Conservation (phyloP, 1,139 yeast genomes). For the Sugiyamaella paludigena region DNA sequence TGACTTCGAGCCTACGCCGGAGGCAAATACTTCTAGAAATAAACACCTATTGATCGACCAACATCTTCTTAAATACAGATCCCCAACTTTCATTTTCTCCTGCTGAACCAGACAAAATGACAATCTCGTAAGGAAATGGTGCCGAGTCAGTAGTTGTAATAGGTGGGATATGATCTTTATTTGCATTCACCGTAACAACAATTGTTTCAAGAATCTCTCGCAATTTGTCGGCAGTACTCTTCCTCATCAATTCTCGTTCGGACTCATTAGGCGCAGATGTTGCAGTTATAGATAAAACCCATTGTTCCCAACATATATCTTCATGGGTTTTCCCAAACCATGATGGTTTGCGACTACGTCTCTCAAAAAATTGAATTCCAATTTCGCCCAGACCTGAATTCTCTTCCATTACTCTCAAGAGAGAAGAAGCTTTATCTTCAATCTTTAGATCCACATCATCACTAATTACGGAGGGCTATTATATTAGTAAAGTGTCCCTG, state of each 20-base stretch:
- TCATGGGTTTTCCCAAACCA: conserved; percentile 45
- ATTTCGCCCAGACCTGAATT: conserved; percentile 27
- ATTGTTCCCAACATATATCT: conserved; percentile 49
- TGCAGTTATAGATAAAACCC: conserved; percentile 43
- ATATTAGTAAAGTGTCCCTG: conserved; percentile 5
- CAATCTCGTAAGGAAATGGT: conserved; percentile 62
- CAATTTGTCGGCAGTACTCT: conserved; percentile 34
- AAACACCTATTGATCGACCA: conserved; percentile 19
- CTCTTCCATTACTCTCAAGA: conserved; percentile 27
- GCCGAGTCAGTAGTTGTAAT: conserved; percentile 62
- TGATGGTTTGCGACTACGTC: conserved; percentile 35
- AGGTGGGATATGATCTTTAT: conserved; percentile 71
- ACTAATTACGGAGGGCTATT: conserved; percentile 33
- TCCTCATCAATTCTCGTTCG: conserved; percentile 21
- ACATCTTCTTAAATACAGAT: conserved; percentile 35
- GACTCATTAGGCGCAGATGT: conserved; percentile 29
- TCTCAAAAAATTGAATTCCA: conserved; percentile 39
- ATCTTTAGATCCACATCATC: conserved; percentile 33
- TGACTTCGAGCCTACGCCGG: too few relatives aligned
- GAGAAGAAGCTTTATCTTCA: conserved; percentile 31
- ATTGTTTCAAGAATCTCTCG: conserved; percentile 48
- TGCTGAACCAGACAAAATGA: conserved; percentile 28
- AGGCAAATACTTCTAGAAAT: too few relatives aligned
- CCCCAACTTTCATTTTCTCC: conserved; percentile 34
- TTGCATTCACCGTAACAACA: conserved; percentile 50